These are phyloP conservation scores for Cicer yamashitae DNA, from an alignment of 306 rosid species.

Conservation along the genomic window DNA sequence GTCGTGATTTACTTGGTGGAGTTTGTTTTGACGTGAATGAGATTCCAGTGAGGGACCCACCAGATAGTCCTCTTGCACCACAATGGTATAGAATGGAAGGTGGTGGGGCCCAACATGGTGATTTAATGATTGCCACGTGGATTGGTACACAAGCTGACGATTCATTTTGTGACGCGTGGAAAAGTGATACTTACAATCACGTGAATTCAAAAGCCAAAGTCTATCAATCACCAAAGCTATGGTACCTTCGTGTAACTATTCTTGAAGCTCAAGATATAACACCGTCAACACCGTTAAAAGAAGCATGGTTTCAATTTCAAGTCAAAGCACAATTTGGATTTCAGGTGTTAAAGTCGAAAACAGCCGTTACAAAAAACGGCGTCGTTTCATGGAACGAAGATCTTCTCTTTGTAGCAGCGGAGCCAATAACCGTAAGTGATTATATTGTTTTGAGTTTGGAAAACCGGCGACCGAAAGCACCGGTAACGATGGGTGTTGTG, in stretches of 20 bases:
- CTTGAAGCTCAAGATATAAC: slow-evolving; percentile 77
- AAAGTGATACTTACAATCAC: slow-evolving; percentile 56
- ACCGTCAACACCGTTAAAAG: slow-evolving; percentile 48
- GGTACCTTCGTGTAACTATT: slow-evolving; percentile 81
- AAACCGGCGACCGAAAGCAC: slow-evolving; percentile 54
- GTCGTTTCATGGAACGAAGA: slow-evolving; percentile 79
- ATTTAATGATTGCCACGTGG: slow-evolving; percentile 96
- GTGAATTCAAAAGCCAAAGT: slow-evolving; percentile 63
- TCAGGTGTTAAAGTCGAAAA: slow-evolving; percentile 63
- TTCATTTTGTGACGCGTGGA: slow-evolving; percentile 79
- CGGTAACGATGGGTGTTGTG: slow-evolving; percentile 47
- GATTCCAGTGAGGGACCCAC: slow-evolving; percentile 83
- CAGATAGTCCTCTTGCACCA: slow-evolving; percentile 84
- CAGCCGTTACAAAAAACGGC: slow-evolving; percentile 45
- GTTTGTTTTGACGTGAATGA: slow-evolving; percentile 79
- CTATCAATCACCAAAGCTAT: slow-evolving; percentile 86
- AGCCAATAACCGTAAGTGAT: slow-evolving; percentile 57
- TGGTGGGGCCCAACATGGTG: slow-evolving; percentile 64
- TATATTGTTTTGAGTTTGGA: slow-evolving; percentile 59
- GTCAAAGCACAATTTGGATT: slow-evolving; percentile 70
- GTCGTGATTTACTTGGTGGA: slow-evolving; percentile 64
- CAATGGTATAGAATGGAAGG: slow-evolving; percentile 90
- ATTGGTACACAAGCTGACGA: slow-evolving; percentile 93
- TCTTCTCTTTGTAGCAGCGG: slow-evolving; percentile 75
- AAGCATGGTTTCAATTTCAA: slow-evolving; percentile 65